phyloP scores from a whole-genome alignment of 2,329 filamentous ascomycete species.

The Scortechinia acanthostroma region DNA sequence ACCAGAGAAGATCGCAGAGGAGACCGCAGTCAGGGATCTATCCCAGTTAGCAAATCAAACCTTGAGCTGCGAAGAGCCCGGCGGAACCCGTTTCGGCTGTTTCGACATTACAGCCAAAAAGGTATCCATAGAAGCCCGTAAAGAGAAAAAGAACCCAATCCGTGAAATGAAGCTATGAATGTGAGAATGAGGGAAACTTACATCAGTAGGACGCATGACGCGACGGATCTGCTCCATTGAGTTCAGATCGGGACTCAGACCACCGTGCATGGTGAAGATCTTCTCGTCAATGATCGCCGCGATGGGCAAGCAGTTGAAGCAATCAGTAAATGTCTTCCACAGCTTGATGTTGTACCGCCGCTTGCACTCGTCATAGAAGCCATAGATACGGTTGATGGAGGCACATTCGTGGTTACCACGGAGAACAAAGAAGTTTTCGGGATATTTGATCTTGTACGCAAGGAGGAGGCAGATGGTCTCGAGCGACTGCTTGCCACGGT shows the following conservation, averaged over 20 bases:
- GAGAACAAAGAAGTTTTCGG: constrained; percentile 73
- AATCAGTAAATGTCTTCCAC: constrained; percentile 75
- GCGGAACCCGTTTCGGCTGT: not conserved
- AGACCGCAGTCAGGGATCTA: constrained; percentile 74
- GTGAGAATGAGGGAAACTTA: constrained; percentile 35
- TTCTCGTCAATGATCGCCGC: constrained; percentile 76
- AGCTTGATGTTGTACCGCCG: constrained; percentile 74
- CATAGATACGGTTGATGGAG: constrained; percentile 73
- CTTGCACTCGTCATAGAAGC: constrained; percentile 76
- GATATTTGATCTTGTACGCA: constrained; percentile 77
- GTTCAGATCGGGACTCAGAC: constrained; percentile 69
- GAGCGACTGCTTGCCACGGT: constrained; percentile 72
- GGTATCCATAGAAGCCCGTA: too few relatives aligned
- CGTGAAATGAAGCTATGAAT: constrained; percentile 10
- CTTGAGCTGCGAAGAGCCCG: not conserved
- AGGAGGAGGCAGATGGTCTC: constrained; percentile 73
- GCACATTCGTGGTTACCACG: constrained; percentile 74
- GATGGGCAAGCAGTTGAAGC: constrained; percentile 74
- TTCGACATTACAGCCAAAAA: not conserved
- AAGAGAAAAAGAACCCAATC: constrained; percentile 3
- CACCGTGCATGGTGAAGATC: constrained; percentile 78
- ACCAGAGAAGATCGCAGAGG: constrained; percentile 72
- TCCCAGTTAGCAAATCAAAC: constrained; percentile 3
- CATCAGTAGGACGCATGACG: constrained; percentile 73
- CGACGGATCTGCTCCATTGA: constrained; percentile 76